A percentile compares a stretch with the other conserved stretches of the same genome.
phyloP scores from a whole-genome alignment of 805 yeast genomes.

The Candida maesae region DNA sequence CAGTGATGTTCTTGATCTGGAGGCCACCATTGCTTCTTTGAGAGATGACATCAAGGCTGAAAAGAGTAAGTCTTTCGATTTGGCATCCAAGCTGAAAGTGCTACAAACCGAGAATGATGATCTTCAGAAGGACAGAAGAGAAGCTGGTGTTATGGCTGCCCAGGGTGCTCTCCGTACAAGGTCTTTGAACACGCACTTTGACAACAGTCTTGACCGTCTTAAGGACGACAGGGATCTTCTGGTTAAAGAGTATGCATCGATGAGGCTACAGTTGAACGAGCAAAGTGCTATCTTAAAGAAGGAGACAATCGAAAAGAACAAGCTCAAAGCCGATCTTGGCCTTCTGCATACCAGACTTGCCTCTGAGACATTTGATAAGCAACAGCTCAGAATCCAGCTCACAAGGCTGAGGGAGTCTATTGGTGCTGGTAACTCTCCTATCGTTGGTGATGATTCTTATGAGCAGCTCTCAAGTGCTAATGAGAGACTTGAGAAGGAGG shows the following conservation, averaged over 20 bases:
- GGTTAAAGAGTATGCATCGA: constrained; percentile 40
- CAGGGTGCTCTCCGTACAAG: constrained; percentile 25
- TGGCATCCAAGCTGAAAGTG: constrained; percentile 26
- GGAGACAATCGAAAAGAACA: constrained; percentile 39
- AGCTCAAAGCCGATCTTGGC: constrained; percentile 53
- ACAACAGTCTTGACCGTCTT: constrained; percentile 22
- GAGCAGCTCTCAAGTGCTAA: constrained; percentile 22
- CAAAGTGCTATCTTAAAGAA: constrained; percentile 44
- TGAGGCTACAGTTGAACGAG: constrained; percentile 51
- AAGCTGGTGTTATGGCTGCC: constrained; percentile 20
- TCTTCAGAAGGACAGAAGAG: constrained; percentile 22
- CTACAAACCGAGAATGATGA: constrained; percentile 34
- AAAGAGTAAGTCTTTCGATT: constrained; percentile 26
- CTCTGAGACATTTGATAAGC: constrained; percentile 58
- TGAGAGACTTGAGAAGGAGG: constrained; percentile 36
- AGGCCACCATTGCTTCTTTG: constrained; percentile 24
- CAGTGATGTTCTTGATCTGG: constrained; percentile 36
- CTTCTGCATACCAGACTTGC: constrained; percentile 62
- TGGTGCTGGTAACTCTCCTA: constrained; percentile 19
- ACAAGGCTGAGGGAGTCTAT: constrained; percentile 28
- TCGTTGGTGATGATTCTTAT: constrained; percentile 25
- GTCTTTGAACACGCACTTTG: constrained; percentile 20
- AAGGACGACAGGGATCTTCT: constrained; percentile 26
- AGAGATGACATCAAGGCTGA: constrained; percentile 27
- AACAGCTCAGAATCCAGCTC: constrained; percentile 41